phyloP scores from a whole-genome alignment of 2,329 filamentous ascomycete genomes.

The Exophiala xenobiotica region DNA sequence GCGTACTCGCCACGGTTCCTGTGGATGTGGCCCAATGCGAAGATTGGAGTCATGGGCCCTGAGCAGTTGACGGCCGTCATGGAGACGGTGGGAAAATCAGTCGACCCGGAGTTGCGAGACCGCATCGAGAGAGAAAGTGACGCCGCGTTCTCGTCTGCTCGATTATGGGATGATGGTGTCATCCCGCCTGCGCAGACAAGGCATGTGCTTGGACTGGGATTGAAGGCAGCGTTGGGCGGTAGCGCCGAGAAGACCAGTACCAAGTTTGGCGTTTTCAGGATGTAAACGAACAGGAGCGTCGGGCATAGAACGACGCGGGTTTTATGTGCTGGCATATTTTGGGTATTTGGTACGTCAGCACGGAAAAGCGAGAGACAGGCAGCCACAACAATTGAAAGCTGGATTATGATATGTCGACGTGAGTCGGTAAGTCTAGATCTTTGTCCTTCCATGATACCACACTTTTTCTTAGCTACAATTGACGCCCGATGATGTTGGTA shows the following conservation, averaged over 20 bases:
- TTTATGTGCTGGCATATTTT: too few species aligned
- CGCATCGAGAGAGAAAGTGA: conserved; percentile 90
- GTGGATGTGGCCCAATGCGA: conserved; percentile 98
- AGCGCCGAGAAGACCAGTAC: conserved; percentile 60
- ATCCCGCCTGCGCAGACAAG: conserved; percentile 76
- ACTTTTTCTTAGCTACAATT: background rate
- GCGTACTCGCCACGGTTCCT: conserved; percentile 89
- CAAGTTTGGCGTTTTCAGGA: conserved; percentile 79
- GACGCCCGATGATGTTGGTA: background rate
- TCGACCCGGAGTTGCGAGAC: conserved; percentile 75
- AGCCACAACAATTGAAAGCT: background rate
- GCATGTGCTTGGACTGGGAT: conserved; percentile 68
- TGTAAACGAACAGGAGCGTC: conserved; percentile 53
- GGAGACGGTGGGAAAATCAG: conserved; percentile 84
- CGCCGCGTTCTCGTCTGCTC: conserved; percentile 80
- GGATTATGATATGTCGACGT: conserved; percentile 9
- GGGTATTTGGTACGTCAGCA: too few species aligned
- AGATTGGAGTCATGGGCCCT: conserved; percentile 91
- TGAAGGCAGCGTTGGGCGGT: conserved; percentile 70
- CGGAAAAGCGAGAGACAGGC: too few species aligned
- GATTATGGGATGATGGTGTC: conserved; percentile 86
- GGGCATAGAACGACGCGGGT: too few species aligned
- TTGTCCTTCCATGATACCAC: background rate
- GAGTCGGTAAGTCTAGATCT: conserved; percentile 21
- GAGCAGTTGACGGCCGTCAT: conserved; percentile 92